Conservation (phyloP, 441 rosid genomes). For the Populus tomentosa region DNA sequence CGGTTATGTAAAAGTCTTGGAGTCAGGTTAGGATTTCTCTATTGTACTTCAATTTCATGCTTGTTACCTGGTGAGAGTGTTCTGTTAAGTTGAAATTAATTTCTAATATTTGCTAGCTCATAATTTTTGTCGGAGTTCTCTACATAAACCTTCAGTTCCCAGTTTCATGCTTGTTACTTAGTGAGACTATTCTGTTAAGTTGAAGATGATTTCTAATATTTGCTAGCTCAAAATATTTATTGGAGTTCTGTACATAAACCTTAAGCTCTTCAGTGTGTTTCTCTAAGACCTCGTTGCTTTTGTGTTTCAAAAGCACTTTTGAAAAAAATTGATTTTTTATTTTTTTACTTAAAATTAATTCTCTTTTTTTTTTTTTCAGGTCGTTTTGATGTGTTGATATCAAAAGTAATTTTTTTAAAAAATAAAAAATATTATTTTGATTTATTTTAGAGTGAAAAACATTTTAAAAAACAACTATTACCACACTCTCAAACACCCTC, state of each 20-base stretch:
- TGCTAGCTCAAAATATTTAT: background rate
- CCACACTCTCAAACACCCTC: no score
- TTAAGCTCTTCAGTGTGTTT: background rate
- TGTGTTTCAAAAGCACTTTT: no score
- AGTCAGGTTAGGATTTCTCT: slow-evolving; percentile 44
- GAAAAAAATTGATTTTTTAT: no score
- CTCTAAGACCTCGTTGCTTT: no score
- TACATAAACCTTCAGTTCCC: background rate
- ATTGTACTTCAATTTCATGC: background rate
- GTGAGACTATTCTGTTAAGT: background rate
- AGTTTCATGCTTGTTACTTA: background rate
- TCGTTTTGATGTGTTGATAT: no score
- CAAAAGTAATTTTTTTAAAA: no score
- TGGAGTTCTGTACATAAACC: background rate
- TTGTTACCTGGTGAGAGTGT: background rate
- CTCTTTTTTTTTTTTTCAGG: no score
- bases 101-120: background rate
- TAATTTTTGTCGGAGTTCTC: background rate
- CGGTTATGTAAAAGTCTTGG: slow-evolving; percentile 49
- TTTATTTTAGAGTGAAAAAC: no score
- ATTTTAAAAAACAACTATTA: no score
- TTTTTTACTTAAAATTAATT: no score
- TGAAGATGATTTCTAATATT: background rate
- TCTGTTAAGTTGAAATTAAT: background rate
- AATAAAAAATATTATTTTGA: no score